Evolutionary conservation across 1,284 basidiomycete species (phyloP), one percentile per base, ranked within the genome.

Genomic region (Melampsora abietis-canadensis): DNA sequence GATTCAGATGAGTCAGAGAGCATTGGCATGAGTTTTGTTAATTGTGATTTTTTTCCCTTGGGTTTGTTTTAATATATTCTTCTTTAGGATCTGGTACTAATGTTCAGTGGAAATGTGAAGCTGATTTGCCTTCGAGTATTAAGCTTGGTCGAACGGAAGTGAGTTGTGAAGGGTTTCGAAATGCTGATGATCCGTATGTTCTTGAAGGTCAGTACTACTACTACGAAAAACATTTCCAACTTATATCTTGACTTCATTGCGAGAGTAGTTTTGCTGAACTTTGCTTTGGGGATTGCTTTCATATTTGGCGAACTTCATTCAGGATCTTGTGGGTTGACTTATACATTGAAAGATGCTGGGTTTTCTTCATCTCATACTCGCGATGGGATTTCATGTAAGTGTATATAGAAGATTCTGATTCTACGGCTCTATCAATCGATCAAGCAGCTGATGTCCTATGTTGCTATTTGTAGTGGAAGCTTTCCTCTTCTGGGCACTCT

Each of bases 161-260:
- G 1, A 88, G 87, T 24, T 97, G 94, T 79, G 94, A 97, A 83
- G 93, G 94, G 12, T 97, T 89, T 88, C 86, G 85, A 46, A 83
- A 85, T 31, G 86, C 92, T 0, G 90, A 91, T 0, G 93, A 97
- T 82, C 85, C 87, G 0, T 88, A 89, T 80, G 89, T 97, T 15
- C 82, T 95, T 74, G 92, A 92, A 85, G 92, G 92, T 90, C 68
- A 62, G 85, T 67, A 1, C 24, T 1, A 24, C n/a, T 60, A 60
- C 2, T n/a, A n/a, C n/a, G n/a, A 0, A 19, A 31, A 40, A 44
- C 24, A 40, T 27, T 57, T 59, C 30, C n/a, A 57, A 27, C 48
- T 17, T 54, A 30, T 27, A 64, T 14, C 60, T 48, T 40, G 51
- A 51, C 54, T 37, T 47, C 66, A 75, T 59, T n/a, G 65, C 73